Evolutionary conservation across 768 basidiomycete genomes (phyloP).

Genomic region (Cyclocybe aegerita): DNA sequence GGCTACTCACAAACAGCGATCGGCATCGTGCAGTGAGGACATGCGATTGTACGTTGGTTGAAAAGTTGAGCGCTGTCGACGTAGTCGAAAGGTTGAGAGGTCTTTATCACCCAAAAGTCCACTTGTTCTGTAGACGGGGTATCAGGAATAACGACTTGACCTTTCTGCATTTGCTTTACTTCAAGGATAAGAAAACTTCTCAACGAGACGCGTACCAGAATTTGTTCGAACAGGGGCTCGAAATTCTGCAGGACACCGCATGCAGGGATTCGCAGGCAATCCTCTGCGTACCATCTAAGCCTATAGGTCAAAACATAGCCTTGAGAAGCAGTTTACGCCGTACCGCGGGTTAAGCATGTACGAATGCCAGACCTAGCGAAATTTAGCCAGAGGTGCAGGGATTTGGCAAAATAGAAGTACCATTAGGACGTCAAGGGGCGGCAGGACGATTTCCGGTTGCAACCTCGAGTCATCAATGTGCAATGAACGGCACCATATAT

Average conservation of each 20-base stretch:
- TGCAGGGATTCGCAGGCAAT: slow-evolving; percentile 15
- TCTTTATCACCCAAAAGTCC: slow-evolving; percentile 6
- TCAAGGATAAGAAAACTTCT: too few relatives aligned
- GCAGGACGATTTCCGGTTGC: slow-evolving; percentile 16
- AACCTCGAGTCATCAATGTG: neutral
- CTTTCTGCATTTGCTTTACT: neutral
- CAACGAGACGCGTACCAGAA: too few relatives aligned
- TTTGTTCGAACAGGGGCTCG: slow-evolving; percentile 7
- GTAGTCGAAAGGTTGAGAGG: slow-evolving; percentile 8
- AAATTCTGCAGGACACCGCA: slow-evolving; percentile 16
- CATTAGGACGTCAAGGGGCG: slow-evolving; percentile 33
- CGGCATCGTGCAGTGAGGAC: slow-evolving; percentile 22
- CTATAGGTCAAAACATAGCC: neutral
- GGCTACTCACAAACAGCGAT: slow-evolving; percentile 21
- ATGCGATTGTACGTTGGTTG: slow-evolving; percentile 16
- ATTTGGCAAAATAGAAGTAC: slow-evolving; percentile 10
- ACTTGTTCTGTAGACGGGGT: slow-evolving; percentile 2
- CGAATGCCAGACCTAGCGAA: slow-evolving; percentile 28
- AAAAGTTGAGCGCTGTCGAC: slow-evolving; percentile 1
- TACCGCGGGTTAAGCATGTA: slow-evolving; percentile 25
- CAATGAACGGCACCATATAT: slow-evolving; percentile 16
- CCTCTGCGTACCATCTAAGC: slow-evolving; percentile 28
- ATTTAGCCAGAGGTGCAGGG: neutral
- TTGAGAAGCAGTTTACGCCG: neutral
- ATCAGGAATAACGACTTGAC: neutral